These are phyloP conservation scores for Phytophthora meadii DNA, from an alignment of 352 stramenopile species.

Conservation along the genomic window DNA sequence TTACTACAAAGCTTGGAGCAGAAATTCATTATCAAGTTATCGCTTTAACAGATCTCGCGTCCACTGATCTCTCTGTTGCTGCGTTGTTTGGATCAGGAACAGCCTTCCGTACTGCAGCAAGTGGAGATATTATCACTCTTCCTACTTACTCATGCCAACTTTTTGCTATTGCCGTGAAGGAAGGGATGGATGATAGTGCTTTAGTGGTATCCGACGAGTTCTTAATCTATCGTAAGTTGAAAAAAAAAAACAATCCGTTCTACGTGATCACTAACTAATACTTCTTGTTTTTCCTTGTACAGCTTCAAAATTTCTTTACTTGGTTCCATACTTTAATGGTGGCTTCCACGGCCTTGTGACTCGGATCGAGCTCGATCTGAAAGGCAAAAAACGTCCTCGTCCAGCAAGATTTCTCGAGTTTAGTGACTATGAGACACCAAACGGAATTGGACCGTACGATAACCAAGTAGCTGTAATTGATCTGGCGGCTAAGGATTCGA, in stretches of 20 bases:
- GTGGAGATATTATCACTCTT: constrained; percentile 56
- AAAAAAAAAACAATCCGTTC: too few species aligned
- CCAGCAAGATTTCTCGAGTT: constrained; percentile 81
- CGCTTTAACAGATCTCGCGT: constrained; percentile 20
- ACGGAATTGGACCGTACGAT: constrained; percentile 73
- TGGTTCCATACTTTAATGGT: constrained; percentile 78
- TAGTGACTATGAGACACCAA: constrained; percentile 72
- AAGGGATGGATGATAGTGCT: constrained; percentile 59
- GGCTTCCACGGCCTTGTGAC: constrained; percentile 70
- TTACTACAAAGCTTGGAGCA: constrained; percentile 60
- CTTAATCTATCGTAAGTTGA: constrained; percentile 60
- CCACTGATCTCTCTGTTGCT: constrained; percentile 17
- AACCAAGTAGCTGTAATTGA: constrained; percentile 69
- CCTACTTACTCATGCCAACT: constrained; percentile 66
- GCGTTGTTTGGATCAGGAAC: constrained; percentile 37
- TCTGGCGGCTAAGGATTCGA: constrained; percentile 48
- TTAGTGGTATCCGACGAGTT: constrained; percentile 61
- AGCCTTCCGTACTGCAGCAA: constrained; percentile 40
- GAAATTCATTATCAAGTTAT: constrained; percentile 70
- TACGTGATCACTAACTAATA: constrained; percentile 5
- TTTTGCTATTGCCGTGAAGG: constrained; percentile 70
- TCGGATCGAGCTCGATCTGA: constrained; percentile 74
- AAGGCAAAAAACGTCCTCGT: constrained; percentile 77
- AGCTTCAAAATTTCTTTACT: constrained; percentile 79
- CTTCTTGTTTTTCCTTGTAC: not conserved